Base-by-base conservation (phyloP, 371 early-diverging fungal species). In the Circinella umbellata region DNA sequence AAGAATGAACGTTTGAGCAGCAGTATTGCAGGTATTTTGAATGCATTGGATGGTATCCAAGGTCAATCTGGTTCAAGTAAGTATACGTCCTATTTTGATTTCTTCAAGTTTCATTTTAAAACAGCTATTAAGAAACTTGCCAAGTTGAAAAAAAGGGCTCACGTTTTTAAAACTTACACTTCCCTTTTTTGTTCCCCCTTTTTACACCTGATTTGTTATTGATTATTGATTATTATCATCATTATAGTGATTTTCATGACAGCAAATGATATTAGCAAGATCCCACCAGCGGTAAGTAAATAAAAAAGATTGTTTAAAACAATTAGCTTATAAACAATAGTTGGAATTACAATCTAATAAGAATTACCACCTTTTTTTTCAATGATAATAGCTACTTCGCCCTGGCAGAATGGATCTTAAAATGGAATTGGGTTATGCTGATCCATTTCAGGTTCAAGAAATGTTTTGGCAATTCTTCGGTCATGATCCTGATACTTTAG, bases 361-460 rank as follows among this genome's bases (percentile, higher is more conserved):
- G n/a, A n/a, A 8, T 87, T 99, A 34, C 98, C 98, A 69, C 93
- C 95, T 9, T 99, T 99, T 13, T 81, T 99, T 60, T 90, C 98
- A 62, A n/a, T n/a, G n/a, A n/a, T n/a, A n/a, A n/a, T n/a, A n/a
- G n/a, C n/a, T n/a, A n/a, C n/a, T n/a, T n/a, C 89, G 99, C 20
- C 99, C 99, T 11, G 99, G 99, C 0, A 91, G 99, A 46, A 94
- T 99, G 20, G 99, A 99, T 73, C 75, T 94, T 61, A 91, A 94
- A 72, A 86, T 91, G n/a, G 84, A 89, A 39, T 81, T 99, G 62
- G 98, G 92, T 64, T 88, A 93, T 66, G 95, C 93, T 0, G 89
- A 90, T 5, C 78, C 77, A 18, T 72, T 78, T 53, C 95, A 97
- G 78, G 87, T 92, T 47, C 72, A 83, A 54, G 78, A 81, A 14